Percentiles rank a stretch among this genome's conserved stretches.
These are phyloP conservation scores for Puccinia horiana DNA, from an alignment of 1,284 basidiomycete species.

Conservation along the genomic window DNA sequence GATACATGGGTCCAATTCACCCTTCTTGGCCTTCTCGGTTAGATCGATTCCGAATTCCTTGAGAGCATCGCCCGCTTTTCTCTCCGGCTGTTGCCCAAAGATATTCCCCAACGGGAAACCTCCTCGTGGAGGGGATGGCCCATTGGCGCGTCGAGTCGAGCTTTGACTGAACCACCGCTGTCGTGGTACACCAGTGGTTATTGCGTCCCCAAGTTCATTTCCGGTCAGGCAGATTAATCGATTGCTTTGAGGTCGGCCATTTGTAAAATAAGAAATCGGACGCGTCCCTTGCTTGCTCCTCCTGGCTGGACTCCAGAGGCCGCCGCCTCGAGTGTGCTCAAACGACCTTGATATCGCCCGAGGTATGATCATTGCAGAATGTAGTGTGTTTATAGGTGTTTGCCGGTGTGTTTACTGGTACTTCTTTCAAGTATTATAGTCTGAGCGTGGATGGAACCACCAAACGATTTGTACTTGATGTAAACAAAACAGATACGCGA, in stretches of 20 bases:
- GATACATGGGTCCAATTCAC: slow-evolving; percentile 86
- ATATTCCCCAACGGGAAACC: slow-evolving; percentile 56
- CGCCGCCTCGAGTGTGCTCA: background rate
- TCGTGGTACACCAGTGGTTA: background rate
- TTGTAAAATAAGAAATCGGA: background rate
- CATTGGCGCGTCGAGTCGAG: background rate
- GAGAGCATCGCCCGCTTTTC: slow-evolving; percentile 53
- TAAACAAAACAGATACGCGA: background rate
- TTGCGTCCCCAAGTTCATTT: background rate
- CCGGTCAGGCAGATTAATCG: background rate
- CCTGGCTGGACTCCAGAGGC: background rate
- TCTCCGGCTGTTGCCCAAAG: slow-evolving; percentile 53
- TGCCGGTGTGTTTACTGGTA: too few relatives aligned
- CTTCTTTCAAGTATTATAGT: background rate
- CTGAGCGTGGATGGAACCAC: background rate
- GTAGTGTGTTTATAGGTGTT: background rate
- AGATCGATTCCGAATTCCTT: slow-evolving; percentile 72
- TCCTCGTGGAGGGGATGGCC: slow-evolving; percentile 42
- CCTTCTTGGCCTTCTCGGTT: slow-evolving; percentile 76
- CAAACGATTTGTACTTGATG: background rate
- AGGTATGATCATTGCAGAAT: background rate
- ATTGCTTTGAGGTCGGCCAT: background rate
- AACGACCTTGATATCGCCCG: background rate
- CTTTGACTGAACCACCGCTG: slow-evolving; percentile 1
- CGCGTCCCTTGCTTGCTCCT: background rate